Evolutionary conservation across 1,284 basidiomycete genomes (phyloP), one percentile per base, ranked within the genome.

Genomic region (Moniliella sp.): DNA sequence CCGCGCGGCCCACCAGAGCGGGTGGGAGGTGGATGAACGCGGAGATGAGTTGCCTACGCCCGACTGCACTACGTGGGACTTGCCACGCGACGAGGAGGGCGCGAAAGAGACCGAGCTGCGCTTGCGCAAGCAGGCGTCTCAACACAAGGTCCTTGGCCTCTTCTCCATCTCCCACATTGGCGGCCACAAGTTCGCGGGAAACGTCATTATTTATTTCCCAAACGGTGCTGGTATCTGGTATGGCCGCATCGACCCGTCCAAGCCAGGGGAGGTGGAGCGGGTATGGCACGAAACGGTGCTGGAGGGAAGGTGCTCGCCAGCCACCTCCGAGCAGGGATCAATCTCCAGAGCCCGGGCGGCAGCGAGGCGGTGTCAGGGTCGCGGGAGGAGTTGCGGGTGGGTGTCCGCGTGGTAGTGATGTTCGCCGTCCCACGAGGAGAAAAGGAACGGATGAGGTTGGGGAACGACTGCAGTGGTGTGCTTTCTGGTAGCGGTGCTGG

Each of bases 171-270:
- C 78, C 16, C 86, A 91, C 62, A 68, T 83, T 28, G 82, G 83
- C 28, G 83, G 82, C 1, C 84, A 91, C 65, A 75, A 76, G 44
- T 91, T 76, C 57, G 76, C 79, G 12, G 86, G 86, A 15, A 86
- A 88, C 52, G 76, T 81, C 48, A 75, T 86, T 37, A 78, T 88
- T 50, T 75, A 80, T 61, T 77, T 75, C 37, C 82, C 84, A 0
- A 72, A 74, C 35, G 83, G 83, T 11, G 69, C 74, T 15, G 73
- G 74, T 28, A 68, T 88, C 15, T 86, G 82, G 73, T 91, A 91
- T 52, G 86, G 84, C n/a, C 74, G 86, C 18, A 81, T 88, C 5
- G 30, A 23, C 21, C 21, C 21, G 7, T 7, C 21, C 21, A 23
- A 23, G 21, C n/a, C n/a, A n/a, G 21, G 21, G 7, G 21, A 23